Conservation (phyloP, 2,329 filamentous ascomycete species). For the Coniosporium tulheliwenetii region DNA sequence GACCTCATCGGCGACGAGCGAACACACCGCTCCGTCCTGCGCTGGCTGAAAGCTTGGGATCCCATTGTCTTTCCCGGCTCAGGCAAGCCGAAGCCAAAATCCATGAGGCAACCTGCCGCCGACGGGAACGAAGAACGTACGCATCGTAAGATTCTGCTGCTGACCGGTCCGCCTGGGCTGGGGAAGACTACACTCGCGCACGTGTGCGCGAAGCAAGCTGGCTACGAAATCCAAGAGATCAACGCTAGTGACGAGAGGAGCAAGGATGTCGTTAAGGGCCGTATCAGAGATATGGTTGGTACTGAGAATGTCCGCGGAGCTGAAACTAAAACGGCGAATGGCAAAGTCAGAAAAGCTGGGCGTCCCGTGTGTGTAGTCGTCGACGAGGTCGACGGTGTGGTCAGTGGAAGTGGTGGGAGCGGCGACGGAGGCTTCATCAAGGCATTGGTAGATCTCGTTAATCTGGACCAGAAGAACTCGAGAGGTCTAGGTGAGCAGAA, state of each 20-base stretch:
- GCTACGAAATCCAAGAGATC: slow-evolving; percentile 93
- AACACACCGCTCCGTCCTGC: slow-evolving; percentile 76
- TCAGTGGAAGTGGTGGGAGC: slow-evolving; percentile 55
- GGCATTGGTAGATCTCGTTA: slow-evolving; percentile 79
- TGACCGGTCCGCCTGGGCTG: slow-evolving; percentile 82
- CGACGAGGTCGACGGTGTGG: slow-evolving; percentile 92
- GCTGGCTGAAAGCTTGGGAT: slow-evolving; percentile 94
- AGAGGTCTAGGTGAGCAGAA: slow-evolving; percentile 15
- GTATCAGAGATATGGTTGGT: slow-evolving; percentile 80
- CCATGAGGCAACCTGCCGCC: slow-evolving; percentile 25
- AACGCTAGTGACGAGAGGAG: slow-evolving; percentile 96
- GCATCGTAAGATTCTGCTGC: slow-evolving; percentile 74
- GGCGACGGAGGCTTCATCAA: slow-evolving; percentile 91
- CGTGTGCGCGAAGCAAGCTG: slow-evolving; percentile 86
- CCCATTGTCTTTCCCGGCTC: slow-evolving; percentile 75
- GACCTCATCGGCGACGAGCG: slow-evolving; percentile 90
- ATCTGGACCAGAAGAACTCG: slow-evolving; percentile 71
- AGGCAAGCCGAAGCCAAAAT: slow-evolving; percentile 39
- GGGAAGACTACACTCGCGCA: slow-evolving; percentile 95
- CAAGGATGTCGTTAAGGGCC: slow-evolving; percentile 72
- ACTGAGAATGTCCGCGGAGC: slow-evolving; percentile 81
- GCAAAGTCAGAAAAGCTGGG: slow-evolving; percentile 53
- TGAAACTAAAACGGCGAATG: slow-evolving; percentile 35
- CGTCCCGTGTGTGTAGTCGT: slow-evolving; percentile 87
- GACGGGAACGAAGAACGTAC: slow-evolving; percentile 52